Conservation (phyloP, 164 flowering plant species). For the Kingdonia uniflora region DNA sequence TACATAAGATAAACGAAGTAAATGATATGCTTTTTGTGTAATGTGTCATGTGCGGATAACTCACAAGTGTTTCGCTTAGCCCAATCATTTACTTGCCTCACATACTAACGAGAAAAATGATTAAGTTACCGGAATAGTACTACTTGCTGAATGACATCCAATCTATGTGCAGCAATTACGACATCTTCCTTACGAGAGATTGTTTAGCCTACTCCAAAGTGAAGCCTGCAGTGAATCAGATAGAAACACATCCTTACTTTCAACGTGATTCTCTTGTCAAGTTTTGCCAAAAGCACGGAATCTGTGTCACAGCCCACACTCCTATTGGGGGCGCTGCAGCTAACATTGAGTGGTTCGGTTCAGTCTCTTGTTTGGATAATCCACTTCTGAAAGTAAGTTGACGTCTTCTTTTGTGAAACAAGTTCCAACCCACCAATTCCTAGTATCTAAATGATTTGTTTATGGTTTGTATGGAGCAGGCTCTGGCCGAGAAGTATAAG, state of each 20-base stretch:
- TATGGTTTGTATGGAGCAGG: conserved; percentile 21
- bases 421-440: not conserved
- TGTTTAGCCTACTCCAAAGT: conserved; percentile 85
- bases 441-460: not conserved
- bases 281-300: conserved; percentile 92
- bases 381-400: conserved; percentile 51
- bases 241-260: conserved; percentile 90
- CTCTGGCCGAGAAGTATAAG: conserved; percentile 60
- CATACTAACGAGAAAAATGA: too few species aligned
- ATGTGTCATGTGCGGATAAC: too few species aligned
- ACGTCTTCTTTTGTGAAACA: not conserved
- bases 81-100: too few species aligned
- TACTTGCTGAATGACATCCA: not conserved
- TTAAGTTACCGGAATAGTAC: too few species aligned
- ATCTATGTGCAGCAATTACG: conserved; percentile 71
- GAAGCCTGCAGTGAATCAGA: conserved; percentile 95
- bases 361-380: conserved; percentile 85
- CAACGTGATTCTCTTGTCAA: conserved; percentile 88
- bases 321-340: conserved; percentile 85
- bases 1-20: too few species aligned
- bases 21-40: too few species aligned
- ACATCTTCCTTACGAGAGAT: conserved; percentile 84
- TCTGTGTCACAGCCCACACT: conserved; percentile 82
- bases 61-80: too few species aligned
- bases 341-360: conserved; percentile 77